These are phyloP conservation scores for Pythium grandisporangium DNA, from an alignment of 352 stramenopile species.

Conservation along the genomic window DNA sequence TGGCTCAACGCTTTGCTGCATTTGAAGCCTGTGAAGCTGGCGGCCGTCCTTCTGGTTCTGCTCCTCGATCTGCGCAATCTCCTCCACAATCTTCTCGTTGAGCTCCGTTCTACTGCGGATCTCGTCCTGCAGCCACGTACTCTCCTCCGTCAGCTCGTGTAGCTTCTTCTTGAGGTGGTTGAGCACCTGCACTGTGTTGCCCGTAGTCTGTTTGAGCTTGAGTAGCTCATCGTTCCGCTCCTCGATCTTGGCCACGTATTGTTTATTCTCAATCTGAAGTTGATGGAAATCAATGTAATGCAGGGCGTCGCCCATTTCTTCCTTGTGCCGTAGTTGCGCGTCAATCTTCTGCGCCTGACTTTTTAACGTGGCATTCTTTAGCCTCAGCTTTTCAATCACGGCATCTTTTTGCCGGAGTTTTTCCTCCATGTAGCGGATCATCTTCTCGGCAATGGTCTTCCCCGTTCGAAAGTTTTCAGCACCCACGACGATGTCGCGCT, in stretches of 20 bases:
- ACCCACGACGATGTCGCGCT: slow-evolving; percentile 91
- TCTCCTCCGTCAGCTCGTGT: slow-evolving; percentile 79
- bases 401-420: slow-evolving; percentile 90
- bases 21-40: slow-evolving; percentile 43
- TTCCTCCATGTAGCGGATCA: slow-evolving; percentile 94
- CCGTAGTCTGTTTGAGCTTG: slow-evolving; percentile 87
- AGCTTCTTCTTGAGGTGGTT: slow-evolving; percentile 90
- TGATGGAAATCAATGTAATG: slow-evolving; percentile 97
- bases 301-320: slow-evolving; percentile 92
- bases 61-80: slow-evolving; percentile 56
- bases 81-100: slow-evolving; percentile 83
- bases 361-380: slow-evolving; percentile 93
- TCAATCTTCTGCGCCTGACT: slow-evolving; percentile 90
- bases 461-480: slow-evolving; percentile 92
- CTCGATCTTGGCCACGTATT: slow-evolving; percentile 93
- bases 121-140: slow-evolving; percentile 66
- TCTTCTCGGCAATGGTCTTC: slow-evolving; percentile 91
- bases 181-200: slow-evolving; percentile 84
- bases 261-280: slow-evolving; percentile 96
- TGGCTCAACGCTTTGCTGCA: slow-evolving; percentile 56
- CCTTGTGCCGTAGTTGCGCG: slow-evolving; percentile 87
- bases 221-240: slow-evolving; percentile 92
- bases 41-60: slow-evolving; percentile 66
- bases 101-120: slow-evolving; percentile 74
- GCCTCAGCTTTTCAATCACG: slow-evolving; percentile 88